Base-by-base conservation (phyloP, 371 early-diverging fungal species). In the Mortierella sp. region DNA sequence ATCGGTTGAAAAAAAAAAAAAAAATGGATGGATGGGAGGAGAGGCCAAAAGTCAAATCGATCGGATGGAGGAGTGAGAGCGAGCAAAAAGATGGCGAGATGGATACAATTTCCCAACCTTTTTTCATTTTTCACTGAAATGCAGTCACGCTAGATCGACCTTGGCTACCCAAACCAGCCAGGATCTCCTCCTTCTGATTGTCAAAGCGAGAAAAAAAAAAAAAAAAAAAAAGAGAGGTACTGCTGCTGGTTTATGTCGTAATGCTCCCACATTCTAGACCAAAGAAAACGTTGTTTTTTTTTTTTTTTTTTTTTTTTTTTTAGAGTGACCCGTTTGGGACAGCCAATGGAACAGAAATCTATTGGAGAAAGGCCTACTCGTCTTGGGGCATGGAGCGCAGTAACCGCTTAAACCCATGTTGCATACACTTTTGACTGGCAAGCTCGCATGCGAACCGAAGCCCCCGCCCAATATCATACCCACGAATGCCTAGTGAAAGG, bases 381-480 rank as follows among this genome's bases (percentile, higher is more conserved):
- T 69, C 53, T 5, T 52, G n/a, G 18, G 63, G 46, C 67, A 70
- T 64, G 11, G 68, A 57, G 7, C 64, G 70, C 23, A 72, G 46
- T 30, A 90, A 52, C 1, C 82, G 77, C 57, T 83, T 84, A 70
- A 90, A 90, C n/a, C 92, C 92, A 57, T 72, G 68, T 56, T 89
- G 89, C 1, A 84, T 81, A 26, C 90, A 90, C 70, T 92, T 92
- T 23, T 75, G 74, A n/a, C 85, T 87, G 1, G 92, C 92, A 48
- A 90, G 67, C 37, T 82, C 66, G 45, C 88, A 88, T 21, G 86
- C 88, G 65, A 84, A 86, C 26, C 76, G 61, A 23, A 87, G 65
- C 1, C 85, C 83, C 12, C 70, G 60, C 18, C 69, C 62, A 62
- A 64, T 60, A 23, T 61, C 59, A 18, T 63, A 68, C 23, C 72